These are phyloP conservation scores for Mycothermus thermophilus DNA, from an alignment of 495 filamentous ascomycete genomes.

Conservation along the genomic window DNA sequence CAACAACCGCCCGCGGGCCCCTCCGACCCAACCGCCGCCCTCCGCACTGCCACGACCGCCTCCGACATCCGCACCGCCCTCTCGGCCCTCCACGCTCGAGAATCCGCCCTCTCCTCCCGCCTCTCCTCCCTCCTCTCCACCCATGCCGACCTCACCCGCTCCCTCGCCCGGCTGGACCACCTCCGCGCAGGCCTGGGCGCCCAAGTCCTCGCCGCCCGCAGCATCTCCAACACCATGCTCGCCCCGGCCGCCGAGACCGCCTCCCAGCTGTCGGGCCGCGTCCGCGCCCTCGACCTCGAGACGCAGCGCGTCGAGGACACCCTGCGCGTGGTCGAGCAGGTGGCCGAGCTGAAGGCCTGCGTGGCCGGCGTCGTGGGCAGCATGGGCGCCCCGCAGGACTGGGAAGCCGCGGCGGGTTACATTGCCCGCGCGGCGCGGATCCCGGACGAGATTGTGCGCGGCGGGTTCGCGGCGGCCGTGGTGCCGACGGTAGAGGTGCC, in stretches of 20 bases:
- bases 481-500: conserved; percentile 93
- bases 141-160: conserved; percentile 70
- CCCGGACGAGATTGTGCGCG: conserved; percentile 60
- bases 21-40: conserved; percentile 21
- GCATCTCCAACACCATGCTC: conserved; percentile 79
- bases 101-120: conserved; percentile 55
- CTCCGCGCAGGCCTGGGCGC: conserved; percentile 77
- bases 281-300: conserved; percentile 75
- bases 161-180: conserved; percentile 76
- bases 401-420: conserved; percentile 91
- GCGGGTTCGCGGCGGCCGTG: conserved; percentile 82
- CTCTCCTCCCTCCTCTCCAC: conserved; percentile 64
- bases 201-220: conserved; percentile 70
- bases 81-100: conserved; percentile 56
- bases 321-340: conserved; percentile 84
- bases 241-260: conserved; percentile 73
- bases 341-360: conserved; percentile 89
- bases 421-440: conserved; percentile 69
- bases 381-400: conserved; percentile 96
- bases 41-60: conserved; percentile 57
- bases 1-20: background rate
- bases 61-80: conserved; percentile 68
- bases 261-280: conserved; percentile 69
- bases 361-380: conserved; percentile 88
- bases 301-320: conserved; percentile 83